Evolutionary conservation across 2,329 filamentous ascomycete genomes (phyloP), one percentile per base, ranked within the genome.

Genomic region (Diaporthe amygdali): DNA sequence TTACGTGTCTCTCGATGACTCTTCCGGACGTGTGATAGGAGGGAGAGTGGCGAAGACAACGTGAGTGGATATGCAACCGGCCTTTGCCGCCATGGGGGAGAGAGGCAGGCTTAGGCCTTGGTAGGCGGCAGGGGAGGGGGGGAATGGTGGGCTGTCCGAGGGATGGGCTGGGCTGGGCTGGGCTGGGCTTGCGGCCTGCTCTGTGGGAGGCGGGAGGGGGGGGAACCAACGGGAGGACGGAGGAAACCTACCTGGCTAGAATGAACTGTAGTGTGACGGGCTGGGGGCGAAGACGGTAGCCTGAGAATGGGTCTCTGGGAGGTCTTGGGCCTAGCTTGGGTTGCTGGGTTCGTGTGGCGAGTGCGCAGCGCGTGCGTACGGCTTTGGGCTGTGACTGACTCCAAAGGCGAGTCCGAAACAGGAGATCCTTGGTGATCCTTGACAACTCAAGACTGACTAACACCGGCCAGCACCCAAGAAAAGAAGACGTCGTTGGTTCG

Each of bases 301-400:
- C 79, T 80, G 75, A 74, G 77, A 75, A 75, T 66, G 76, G 76
- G 72, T 74, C 75, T 74, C 71, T 73, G 44, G 73, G 67, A 51
- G 69, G 69, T 70, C 75, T 71, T 76, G 77, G 78, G 77, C 75
- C 77, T 72, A 78, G 68, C 51, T 56, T 55, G 56, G 55, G 46
- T 51, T 49, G 44, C 59, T 49, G 20, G 68, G 41, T 17, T 49
- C 49, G 66, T 37, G 61, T 67, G 51, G 51, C 61, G 61, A 67
- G 69, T 67, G 51, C 44, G 61, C 34, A 39, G 63, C 39, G 44
- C 39, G 67, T 32, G 66, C 32, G 55, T 54, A 44, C 27, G 59
- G 47, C 41, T 64, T 71, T 47, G 55, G 66, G 52, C 66, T 68
- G 64, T 67, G 64, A 39, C 41, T 68, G 54, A 68, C 55, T 66